phyloP scores from a whole-genome alignment of 2,329 filamentous ascomycete species.

The Calonectria fujianensis region DNA sequence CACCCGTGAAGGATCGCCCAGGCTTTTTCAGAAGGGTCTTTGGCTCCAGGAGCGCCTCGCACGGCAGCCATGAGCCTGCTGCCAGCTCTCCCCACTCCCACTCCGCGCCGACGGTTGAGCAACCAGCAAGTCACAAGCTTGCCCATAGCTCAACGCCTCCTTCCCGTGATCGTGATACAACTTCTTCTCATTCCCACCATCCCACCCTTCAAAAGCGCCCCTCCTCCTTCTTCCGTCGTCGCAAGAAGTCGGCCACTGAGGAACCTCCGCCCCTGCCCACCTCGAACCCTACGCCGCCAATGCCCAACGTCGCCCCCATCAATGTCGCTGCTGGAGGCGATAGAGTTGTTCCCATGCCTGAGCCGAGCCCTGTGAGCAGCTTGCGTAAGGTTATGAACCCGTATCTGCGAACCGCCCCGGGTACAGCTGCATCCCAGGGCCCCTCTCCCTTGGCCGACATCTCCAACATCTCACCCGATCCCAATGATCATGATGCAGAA shows the following conservation, averaged over 20 bases:
- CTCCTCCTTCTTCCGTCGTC: slow-evolving; percentile 93
- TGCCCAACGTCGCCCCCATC: slow-evolving; percentile 61
- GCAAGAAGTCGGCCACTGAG: slow-evolving; percentile 92
- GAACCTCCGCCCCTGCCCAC: slow-evolving; percentile 76
- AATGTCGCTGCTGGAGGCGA: slow-evolving; percentile 58
- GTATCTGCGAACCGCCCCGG: slow-evolving; percentile 73
- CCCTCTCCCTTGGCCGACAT: slow-evolving; percentile 53
- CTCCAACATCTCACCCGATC: slow-evolving; percentile 51
- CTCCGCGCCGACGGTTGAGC: slow-evolving; percentile 55
- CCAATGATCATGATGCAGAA: slow-evolving; percentile 44
- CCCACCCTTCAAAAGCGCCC: slow-evolving; percentile 88
- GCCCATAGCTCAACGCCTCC: slow-evolving; percentile 70
- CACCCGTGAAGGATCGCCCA: slow-evolving; percentile 79
- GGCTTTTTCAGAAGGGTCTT: slow-evolving; percentile 98
- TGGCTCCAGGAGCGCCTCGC: slow-evolving; percentile 75
- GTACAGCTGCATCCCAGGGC: slow-evolving; percentile 53
- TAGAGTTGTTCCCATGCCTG: slow-evolving; percentile 58
- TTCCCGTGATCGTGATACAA: slow-evolving; percentile 70
- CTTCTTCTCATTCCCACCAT: slow-evolving; percentile 66
- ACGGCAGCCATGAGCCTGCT: slow-evolving; percentile 48
- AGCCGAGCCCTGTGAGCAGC: slow-evolving; percentile 83
- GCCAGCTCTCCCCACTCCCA: slow-evolving; percentile 53
- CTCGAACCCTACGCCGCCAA: slow-evolving; percentile 64
- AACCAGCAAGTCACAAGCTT: slow-evolving; percentile 59
- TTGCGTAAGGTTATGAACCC: slow-evolving; percentile 91